Base-by-base conservation (phyloP, 768 basidiomycete species). In the Mrakia frigida region DNA sequence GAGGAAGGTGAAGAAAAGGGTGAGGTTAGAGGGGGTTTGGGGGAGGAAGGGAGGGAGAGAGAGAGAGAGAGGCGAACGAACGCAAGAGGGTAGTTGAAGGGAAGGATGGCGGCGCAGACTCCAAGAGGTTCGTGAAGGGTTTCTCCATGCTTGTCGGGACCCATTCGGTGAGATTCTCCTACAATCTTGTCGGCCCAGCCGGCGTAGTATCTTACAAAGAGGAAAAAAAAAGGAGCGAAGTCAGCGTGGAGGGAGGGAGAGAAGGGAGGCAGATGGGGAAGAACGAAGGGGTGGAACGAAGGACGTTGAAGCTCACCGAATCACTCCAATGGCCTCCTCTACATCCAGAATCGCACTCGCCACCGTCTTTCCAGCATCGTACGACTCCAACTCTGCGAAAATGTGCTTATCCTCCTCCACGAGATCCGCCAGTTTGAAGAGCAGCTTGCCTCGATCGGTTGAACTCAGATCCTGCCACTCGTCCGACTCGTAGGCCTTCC, bases 361-460 rank as follows among this genome's bases (percentile, higher is more conserved):
- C 1, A 74, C 39, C 5, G 60, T 41, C 60, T 74, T 74, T 39
- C 73, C 73, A 39, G 52, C 39, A n/a, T 74, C 63, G 59, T 31
- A 61, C 41, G 37, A 16, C 63, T 74, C 73, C 25, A 74, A 13
- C 50, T 74, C 73, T 2, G 60, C 73, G 31, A 74, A 53, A 4
- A 25, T 53, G 21, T 74, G 60, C 16, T n/a, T 50, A n/a, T 77
- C 59, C 50, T 33, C 25, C 50, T 73, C 70, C 14, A 73, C 31
- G 35, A 77, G 70, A 43, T 79, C 92, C n/a, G 94, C 94, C 39
- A 96, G 88, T 82, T 90, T 92, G 85, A 92, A 89, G 70, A 97
- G 84, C 74, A 94, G 86, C 79, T 89, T 88, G 28, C 92, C 89
- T 63, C 96, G 87, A 84, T 93, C 90, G 77, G 89, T 88, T 39